Percentiles rank a stretch among this genome's conserved stretches.
Evolutionary conservation across 768 basidiomycete species (phyloP).

Genomic region (Omphalotus guepiniiformis): DNA sequence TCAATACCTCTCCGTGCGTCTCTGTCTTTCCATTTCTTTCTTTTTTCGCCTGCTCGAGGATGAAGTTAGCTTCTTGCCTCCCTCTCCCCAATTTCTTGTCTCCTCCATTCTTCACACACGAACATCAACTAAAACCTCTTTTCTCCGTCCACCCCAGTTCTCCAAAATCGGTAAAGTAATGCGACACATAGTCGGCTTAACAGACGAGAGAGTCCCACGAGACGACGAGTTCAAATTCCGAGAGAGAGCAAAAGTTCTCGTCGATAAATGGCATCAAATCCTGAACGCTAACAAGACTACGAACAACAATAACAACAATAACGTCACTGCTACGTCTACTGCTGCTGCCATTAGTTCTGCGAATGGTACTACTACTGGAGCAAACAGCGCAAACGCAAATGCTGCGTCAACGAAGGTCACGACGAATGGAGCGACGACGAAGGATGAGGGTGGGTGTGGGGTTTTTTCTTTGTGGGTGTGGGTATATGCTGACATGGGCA

Average conservation of each 20-base stretch:
- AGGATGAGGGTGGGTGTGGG: no score
- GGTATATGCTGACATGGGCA: no score
- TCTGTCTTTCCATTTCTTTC: not conserved
- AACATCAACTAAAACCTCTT: no score
- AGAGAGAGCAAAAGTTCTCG: slow-evolving; percentile 62
- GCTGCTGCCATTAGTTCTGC: no score
- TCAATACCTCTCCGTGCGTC: slow-evolving; percentile 53
- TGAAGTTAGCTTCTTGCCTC: not conserved
- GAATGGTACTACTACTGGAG: no score
- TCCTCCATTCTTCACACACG: slow-evolving; percentile 12
- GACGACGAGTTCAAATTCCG: slow-evolving; percentile 65
- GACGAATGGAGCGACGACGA: no score
- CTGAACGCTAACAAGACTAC: slow-evolving; percentile 37
- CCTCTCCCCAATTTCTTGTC: slow-evolving; percentile 13
- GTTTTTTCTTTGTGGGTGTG: no score
- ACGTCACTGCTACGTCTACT: not conserved
- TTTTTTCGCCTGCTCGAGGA: no score
- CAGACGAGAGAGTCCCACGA: slow-evolving; percentile 53
- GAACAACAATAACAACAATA: slow-evolving; percentile 14
- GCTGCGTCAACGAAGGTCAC: no score
- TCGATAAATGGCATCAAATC: slow-evolving; percentile 65
- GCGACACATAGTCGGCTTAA: slow-evolving; percentile 72
- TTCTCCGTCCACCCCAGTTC: no score
- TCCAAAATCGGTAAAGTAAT: slow-evolving; percentile 87
- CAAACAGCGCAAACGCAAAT: no score